A percentile compares a stretch with the other conserved stretches of the same genome.
These are phyloP conservation scores for Trichophyton simii DNA, from an alignment of 2,329 filamentous ascomycete species.

Conservation along the genomic window DNA sequence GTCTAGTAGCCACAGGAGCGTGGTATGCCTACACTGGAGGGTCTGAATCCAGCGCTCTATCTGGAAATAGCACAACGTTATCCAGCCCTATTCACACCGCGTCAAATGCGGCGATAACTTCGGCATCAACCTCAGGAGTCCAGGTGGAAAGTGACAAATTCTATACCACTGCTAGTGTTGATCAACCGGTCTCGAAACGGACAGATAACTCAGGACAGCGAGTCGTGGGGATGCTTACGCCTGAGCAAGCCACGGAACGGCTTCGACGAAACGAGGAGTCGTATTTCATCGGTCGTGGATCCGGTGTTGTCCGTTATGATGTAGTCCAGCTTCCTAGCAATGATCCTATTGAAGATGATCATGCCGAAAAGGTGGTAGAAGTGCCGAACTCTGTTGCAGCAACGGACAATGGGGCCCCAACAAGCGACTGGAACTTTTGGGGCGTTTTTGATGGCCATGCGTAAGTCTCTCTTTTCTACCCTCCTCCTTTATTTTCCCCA, in stretches of 20 bases:
- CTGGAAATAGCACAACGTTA: constrained; percentile 11
- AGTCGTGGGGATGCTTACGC: constrained; percentile 90
- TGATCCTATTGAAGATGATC: constrained; percentile 95
- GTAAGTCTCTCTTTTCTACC: constrained; percentile 39
- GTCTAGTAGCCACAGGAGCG: constrained; percentile 36
- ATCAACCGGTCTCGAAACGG: constrained; percentile 77
- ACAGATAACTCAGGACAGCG: constrained; percentile 73
- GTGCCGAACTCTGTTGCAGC: constrained; percentile 52
- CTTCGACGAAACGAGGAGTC: constrained; percentile 82
- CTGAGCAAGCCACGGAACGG: constrained; percentile 85
- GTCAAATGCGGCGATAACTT: constrained; percentile 22
- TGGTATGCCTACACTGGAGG: constrained; percentile 38
- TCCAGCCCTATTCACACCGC: constrained; percentile 11
- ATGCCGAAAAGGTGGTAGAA: constrained; percentile 95
- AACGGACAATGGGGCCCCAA: constrained; percentile 42
- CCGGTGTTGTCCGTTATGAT: constrained; percentile 89
- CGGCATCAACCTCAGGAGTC: constrained; percentile 50
- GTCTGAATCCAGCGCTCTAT: constrained; percentile 4
- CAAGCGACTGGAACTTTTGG: constrained; percentile 99
- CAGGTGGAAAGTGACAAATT: constrained; percentile 85
- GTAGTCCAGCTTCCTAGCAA: constrained; percentile 91
- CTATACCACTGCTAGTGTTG: constrained; percentile 72
- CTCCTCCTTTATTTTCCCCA: not conserved
- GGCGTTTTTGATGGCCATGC: constrained; percentile 96
- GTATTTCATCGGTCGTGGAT: constrained; percentile 74